phyloP scores from a whole-genome alignment of 2,329 filamentous ascomycete genomes.

The Pseudogymnoascus sp. region DNA sequence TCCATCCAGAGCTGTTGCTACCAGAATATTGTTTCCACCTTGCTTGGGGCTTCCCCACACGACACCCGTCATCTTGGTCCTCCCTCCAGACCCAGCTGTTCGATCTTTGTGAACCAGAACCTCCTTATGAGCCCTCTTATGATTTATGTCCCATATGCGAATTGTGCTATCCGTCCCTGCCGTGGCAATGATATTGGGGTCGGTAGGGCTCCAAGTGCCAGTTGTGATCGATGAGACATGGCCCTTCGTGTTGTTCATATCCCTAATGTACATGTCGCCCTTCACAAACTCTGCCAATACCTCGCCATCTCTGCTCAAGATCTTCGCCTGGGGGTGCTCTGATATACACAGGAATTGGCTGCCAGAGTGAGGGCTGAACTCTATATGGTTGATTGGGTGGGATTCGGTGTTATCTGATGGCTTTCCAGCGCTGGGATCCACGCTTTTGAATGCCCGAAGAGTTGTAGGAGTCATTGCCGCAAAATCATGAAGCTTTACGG shows the following conservation, averaged over 20 bases:
- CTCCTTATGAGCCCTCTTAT: conserved; percentile 81
- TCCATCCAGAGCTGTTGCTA: conserved; percentile 79
- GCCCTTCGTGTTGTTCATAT: conserved; percentile 96
- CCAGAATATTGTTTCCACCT: conserved; percentile 69
- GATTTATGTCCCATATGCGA: conserved; percentile 94
- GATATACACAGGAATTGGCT: conserved; percentile 78
- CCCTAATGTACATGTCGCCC: conserved; percentile 94
- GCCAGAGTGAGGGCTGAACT: conserved; percentile 78
- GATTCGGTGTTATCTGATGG: conserved; percentile 64
- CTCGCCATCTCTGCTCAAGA: conserved; percentile 84
- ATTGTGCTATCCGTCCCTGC: conserved; percentile 92
- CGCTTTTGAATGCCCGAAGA: conserved; percentile 82
- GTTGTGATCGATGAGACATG: conserved; percentile 88
- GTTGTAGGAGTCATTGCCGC: conserved; percentile 93
- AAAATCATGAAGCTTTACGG: conserved; percentile 89
- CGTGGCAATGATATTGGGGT: conserved; percentile 78
- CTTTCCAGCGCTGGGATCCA: conserved; percentile 80
- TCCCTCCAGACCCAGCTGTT: conserved; percentile 76
- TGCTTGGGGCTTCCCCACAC: conserved; percentile 73
- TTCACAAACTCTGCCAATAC: conserved; percentile 83
- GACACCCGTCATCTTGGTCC: conserved; percentile 89
- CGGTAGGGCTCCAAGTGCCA: conserved; percentile 82
- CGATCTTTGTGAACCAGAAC: conserved; percentile 94
- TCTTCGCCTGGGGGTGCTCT: conserved; percentile 81
- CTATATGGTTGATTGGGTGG: conserved; percentile 77